These are phyloP conservation scores for Saururus chinensis DNA, from an alignment of 164 flowering plant genomes.

Conservation along the genomic window DNA sequence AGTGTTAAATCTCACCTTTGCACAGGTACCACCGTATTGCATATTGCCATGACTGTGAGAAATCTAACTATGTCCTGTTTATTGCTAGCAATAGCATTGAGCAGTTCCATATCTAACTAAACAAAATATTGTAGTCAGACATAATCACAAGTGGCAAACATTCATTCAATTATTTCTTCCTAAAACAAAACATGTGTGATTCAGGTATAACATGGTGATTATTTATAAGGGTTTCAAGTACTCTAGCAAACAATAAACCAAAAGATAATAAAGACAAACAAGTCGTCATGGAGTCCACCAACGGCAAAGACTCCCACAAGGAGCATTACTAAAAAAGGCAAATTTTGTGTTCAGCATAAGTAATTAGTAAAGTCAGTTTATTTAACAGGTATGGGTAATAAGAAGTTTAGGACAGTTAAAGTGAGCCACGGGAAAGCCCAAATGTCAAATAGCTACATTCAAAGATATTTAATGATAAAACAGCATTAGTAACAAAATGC, in stretches of 20 bases:
- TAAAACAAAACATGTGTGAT: not conserved
- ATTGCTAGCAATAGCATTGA: slow-evolving; percentile 52
- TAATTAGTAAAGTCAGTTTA: too few relatives aligned
- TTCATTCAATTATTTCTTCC: not conserved
- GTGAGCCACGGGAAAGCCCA: too few relatives aligned
- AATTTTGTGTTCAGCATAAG: too few relatives aligned
- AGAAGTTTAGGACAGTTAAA: too few relatives aligned
- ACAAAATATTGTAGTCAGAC: slow-evolving; percentile 2
- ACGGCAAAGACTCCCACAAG: too few relatives aligned
- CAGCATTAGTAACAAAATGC: not conserved
- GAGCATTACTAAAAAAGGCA: too few relatives aligned
- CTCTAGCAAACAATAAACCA: too few relatives aligned
- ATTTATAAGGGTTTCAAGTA: too few relatives aligned
- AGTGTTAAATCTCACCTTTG: slow-evolving; percentile 35
- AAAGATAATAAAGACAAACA: too few relatives aligned
- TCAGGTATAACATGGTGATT: not conserved
- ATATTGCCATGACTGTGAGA: slow-evolving; percentile 84
- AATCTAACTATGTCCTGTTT: slow-evolving; percentile 65
- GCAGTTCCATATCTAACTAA: slow-evolving; percentile 54
- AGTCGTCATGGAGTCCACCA: too few relatives aligned
- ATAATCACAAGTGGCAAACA: not conserved
- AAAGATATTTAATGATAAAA: not conserved
- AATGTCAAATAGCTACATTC: too few relatives aligned
- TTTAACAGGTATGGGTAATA: too few relatives aligned
- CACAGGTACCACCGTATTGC: slow-evolving; percentile 87